Evolutionary conservation across 495 filamentous ascomycete genomes (phyloP), one percentile per base, ranked within the genome.

Genomic region (Lasiosphaeris hirsuta): DNA sequence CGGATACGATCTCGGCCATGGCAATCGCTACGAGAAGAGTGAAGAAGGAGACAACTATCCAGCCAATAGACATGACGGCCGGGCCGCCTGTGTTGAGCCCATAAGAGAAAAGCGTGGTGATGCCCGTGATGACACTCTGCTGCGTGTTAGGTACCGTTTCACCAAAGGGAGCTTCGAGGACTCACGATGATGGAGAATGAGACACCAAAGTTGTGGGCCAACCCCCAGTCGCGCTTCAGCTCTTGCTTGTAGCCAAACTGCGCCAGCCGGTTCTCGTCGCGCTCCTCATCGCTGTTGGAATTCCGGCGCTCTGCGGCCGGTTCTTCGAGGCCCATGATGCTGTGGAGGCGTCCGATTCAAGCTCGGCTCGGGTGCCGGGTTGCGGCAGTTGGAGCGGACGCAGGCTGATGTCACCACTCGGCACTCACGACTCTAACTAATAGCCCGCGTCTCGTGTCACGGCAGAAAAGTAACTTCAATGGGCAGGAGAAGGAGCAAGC

Each of bases 1-100:
- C 84, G 2, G 81, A 84, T 19, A 85, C 83, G 58, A 87, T 86
- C 65, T 87, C 85, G 1, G 83, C 84, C 79, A 87, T 85, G 48
- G 81, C 84, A 54, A 84, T 81, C 52, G 80, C 79, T 49, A 69
- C 65, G 38, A 71, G 62, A 13, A 71, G 51, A 17, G 66, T 69
- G 59, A 69, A 71, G 56, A 69, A 67, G 48, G 68, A 65, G 3
- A 71, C 64, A 17, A 71, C 15, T 37, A 71, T 67, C 68, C 68
- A 71, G 47, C 66, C 66, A 23, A 77, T 65, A 10, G 74, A 72
- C 79, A 76, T 78, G 54, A 72, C 74, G 50, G 70, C 80, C 3
- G 83, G 83, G 4, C 83, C 83, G 37, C 83, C 83, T 8, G 79
- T 83, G 42, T 63, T 71, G 13, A 85, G 67, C 14, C 83, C 83